phyloP scores from a whole-genome alignment of 768 basidiomycete species.

The Xanthoconium purpureum region DNA sequence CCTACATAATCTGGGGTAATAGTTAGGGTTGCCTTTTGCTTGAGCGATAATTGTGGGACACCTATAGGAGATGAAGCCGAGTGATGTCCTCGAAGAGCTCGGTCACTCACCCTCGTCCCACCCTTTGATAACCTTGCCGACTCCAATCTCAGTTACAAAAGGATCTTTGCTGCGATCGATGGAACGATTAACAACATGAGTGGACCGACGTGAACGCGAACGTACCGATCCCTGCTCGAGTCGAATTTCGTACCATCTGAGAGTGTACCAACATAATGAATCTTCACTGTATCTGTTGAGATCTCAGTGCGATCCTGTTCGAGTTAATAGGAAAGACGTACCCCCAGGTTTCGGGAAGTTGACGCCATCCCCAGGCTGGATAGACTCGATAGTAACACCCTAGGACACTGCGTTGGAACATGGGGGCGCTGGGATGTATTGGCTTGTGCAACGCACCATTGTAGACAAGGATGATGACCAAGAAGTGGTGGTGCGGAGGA shows the following conservation, averaged over 20 bases:
- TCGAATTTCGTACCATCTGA: slow-evolving; percentile 64
- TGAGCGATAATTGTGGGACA: slow-evolving; percentile 72
- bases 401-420: slow-evolving; percentile 26
- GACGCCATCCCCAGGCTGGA: slow-evolving; percentile 59
- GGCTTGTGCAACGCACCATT: slow-evolving; percentile 27
- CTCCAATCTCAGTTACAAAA: slow-evolving; percentile 71
- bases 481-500: slow-evolving; percentile 24
- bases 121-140: slow-evolving; percentile 81
- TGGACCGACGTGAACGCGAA: slow-evolving; percentile 7
- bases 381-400: slow-evolving; percentile 67
- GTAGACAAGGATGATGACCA: slow-evolving; percentile 28
- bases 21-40: slow-evolving; percentile 65
- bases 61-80: slow-evolving; percentile 39
- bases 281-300: slow-evolving; percentile 58
- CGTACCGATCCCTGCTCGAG: slow-evolving; percentile 71
- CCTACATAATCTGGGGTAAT: slow-evolving; percentile 78
- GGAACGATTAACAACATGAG: slow-evolving; percentile 2
- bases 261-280: slow-evolving; percentile 81
- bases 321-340: slow-evolving; percentile 36
- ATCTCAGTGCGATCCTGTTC: slow-evolving; percentile 24
- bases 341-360: slow-evolving; percentile 70
- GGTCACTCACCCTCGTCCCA: slow-evolving; percentile 79
- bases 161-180: slow-evolving; percentile 45
- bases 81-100: neutral
- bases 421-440: neutral